Evolutionary conservation across 352 stramenopile species (phyloP).

Genomic region (Globisporangium mamillatum): DNA sequence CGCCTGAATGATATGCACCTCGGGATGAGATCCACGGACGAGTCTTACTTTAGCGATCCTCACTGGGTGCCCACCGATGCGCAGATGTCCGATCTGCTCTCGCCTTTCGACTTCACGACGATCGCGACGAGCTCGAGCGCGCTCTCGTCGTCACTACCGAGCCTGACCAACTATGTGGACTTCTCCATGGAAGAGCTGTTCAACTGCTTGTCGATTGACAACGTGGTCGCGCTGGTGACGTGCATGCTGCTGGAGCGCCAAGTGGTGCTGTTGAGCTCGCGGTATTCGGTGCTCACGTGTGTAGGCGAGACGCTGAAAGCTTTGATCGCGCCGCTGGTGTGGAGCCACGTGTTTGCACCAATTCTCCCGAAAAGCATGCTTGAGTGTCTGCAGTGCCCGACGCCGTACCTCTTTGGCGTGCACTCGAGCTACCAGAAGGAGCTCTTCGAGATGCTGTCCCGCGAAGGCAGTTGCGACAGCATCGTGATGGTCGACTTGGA

Average conservation of each 20-base stretch:
- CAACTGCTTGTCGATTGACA: slow-evolving; percentile 68
- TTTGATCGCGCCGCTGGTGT: slow-evolving; percentile 74
- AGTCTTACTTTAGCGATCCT: slow-evolving; percentile 45
- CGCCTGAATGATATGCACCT: slow-evolving; percentile 64
- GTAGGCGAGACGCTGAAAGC: slow-evolving; percentile 78
- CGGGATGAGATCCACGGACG: slow-evolving; percentile 47
- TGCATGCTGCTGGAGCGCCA: slow-evolving; percentile 77
- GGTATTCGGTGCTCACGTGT: slow-evolving; percentile 76
- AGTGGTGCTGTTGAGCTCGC: slow-evolving; percentile 73
- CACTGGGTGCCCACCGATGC: slow-evolving; percentile 53
- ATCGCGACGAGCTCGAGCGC: slow-evolving; percentile 23
- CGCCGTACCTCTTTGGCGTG: slow-evolving; percentile 84
- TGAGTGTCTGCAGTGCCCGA: slow-evolving; percentile 81
- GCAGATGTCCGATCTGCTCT: slow-evolving; percentile 63
- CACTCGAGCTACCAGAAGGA: slow-evolving; percentile 69
- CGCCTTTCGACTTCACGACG: slow-evolving; percentile 58
- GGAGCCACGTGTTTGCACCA: slow-evolving; percentile 85
- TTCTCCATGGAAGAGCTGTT: slow-evolving; percentile 86
- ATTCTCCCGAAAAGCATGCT: slow-evolving; percentile 81
- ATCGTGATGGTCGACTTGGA: slow-evolving; percentile 79
- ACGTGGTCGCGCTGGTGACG: slow-evolving; percentile 65
- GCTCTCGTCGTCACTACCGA: slow-evolving; percentile 30
- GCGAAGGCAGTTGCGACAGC: slow-evolving; percentile 68
- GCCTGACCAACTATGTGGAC: slow-evolving; percentile 59
- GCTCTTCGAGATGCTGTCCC: slow-evolving; percentile 66